Evolutionary conservation across 345 rosid species (phyloP).

Genomic region (Aurinia saxatilis): DNA sequence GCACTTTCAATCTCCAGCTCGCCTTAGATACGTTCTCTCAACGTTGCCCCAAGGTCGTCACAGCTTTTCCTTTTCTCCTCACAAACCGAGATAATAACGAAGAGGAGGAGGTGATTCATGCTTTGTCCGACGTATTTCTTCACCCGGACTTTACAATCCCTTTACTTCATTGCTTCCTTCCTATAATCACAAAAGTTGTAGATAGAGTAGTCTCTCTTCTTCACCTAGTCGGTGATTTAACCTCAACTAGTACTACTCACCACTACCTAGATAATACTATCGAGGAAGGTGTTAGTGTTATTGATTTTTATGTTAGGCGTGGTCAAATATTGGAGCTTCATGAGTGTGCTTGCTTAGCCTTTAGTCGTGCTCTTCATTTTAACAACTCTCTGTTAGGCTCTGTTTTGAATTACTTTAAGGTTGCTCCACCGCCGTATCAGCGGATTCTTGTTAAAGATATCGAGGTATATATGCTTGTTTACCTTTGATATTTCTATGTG

Average conservation of each 20-base stretch:
- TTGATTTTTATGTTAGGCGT: slow-evolving; percentile 44
- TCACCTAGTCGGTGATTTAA: slow-evolving; percentile 42
- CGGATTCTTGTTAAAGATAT: slow-evolving; percentile 41
- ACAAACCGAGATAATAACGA: slow-evolving; percentile 50
- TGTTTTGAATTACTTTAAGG: slow-evolving; percentile 54
- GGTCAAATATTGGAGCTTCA: slow-evolving; percentile 70
- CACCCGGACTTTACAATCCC: slow-evolving; percentile 63
- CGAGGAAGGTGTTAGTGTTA: slow-evolving; percentile 39
- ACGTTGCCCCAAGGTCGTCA: slow-evolving; percentile 59
- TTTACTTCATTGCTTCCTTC: slow-evolving; percentile 58
- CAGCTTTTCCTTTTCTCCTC: slow-evolving; percentile 25
- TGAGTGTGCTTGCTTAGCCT: slow-evolving; percentile 82
- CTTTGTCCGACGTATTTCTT: slow-evolving; percentile 50
- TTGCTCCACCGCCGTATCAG: slow-evolving; percentile 74
- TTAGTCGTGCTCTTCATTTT: slow-evolving; percentile 74
- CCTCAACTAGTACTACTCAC: slow-evolving; percentile 34
- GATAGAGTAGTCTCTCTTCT: slow-evolving; percentile 52
- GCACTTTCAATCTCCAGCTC: slow-evolving; percentile 52
- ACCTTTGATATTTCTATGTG: slow-evolving; percentile 5
- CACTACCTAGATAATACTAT: slow-evolving; percentile 23
- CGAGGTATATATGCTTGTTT: slow-evolving; percentile 44
- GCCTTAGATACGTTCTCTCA: slow-evolving; percentile 51
- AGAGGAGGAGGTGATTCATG: slow-evolving; percentile 52
- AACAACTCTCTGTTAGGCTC: slow-evolving; percentile 60
- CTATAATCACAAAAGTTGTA: slow-evolving; percentile 43